Conservation (phyloP, 495 filamentous ascomycete genomes). For the Aspergillus cristatus region DNA sequence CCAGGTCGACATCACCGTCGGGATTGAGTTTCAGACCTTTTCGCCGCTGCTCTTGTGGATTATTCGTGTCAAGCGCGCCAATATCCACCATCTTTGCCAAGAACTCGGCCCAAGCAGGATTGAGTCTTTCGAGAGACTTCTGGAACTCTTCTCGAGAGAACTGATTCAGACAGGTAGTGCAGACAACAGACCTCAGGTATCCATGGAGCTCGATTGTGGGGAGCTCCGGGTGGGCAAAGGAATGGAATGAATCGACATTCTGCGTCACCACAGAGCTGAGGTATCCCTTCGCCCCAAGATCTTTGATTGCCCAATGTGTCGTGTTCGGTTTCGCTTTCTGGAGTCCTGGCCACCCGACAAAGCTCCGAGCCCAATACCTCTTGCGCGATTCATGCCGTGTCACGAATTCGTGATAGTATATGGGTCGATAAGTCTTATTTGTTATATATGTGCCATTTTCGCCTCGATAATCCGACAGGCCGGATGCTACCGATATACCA, state of each 20-base stretch:
- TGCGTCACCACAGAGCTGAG: conserved; percentile 79
- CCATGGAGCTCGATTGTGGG: conserved; percentile 83
- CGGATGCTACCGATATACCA: conserved; percentile 87
- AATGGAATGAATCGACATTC: conserved; percentile 94
- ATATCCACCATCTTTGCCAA: conserved; percentile 57
- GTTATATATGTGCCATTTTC: conserved; percentile 82
- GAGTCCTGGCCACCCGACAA: conserved; percentile 81
- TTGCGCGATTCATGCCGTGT: conserved; percentile 78
- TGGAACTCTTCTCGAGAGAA: conserved; percentile 68
- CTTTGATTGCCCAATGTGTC: conserved; percentile 65
- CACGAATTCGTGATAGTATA: conserved; percentile 86
- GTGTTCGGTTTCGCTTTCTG: conserved; percentile 69
- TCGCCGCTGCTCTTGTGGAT: conserved; percentile 57
- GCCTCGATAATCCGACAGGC: conserved; percentile 88
- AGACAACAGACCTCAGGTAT: conserved; percentile 70
- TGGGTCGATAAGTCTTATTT: conserved; percentile 81
- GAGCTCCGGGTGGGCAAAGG: conserved; percentile 61
- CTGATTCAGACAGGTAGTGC: conserved; percentile 64
- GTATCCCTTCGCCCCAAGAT: conserved; percentile 60
- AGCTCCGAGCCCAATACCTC: conserved; percentile 93
- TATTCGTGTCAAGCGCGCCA: conserved; percentile 69
- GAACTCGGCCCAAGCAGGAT: conserved; percentile 79
- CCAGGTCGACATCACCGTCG: conserved; percentile 92
- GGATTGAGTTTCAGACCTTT: conserved; percentile 78
- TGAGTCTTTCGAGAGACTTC: conserved; percentile 61